Evolutionary conservation across 2,329 filamentous ascomycete genomes (phyloP).

Genomic region (Escovopsis weberi): DNA sequence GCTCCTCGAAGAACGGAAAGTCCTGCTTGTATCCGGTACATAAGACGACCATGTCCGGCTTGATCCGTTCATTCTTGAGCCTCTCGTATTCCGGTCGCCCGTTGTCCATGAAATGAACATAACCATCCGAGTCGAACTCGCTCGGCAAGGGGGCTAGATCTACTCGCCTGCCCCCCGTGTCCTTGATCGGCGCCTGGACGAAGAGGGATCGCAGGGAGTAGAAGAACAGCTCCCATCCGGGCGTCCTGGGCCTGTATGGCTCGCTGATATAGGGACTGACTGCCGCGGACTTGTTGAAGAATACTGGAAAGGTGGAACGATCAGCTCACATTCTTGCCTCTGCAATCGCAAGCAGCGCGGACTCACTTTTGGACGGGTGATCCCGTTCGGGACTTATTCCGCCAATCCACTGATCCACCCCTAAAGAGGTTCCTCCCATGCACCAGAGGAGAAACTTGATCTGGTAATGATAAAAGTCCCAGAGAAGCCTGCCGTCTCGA

Average conservation of each 20-base stretch:
- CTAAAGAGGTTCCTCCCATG: slow-evolving; percentile 21
- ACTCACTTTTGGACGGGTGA: slow-evolving; percentile 13
- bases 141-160: slow-evolving; percentile 28
- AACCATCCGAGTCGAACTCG: slow-evolving; percentile 17
- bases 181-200: slow-evolving; percentile 19
- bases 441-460: slow-evolving; percentile 20
- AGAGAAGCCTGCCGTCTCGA: slow-evolving; percentile 21
- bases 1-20: slow-evolving; percentile 22
- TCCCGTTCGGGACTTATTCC: slow-evolving; percentile 19
- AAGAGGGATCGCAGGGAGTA: slow-evolving; percentile 18
- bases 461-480: slow-evolving; percentile 27
- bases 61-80: slow-evolving; percentile 16
- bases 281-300: slow-evolving; percentile 25
- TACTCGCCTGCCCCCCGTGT: slow-evolving; percentile 21
- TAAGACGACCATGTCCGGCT: slow-evolving; percentile 27
- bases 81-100: slow-evolving; percentile 15
- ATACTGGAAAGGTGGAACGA: slow-evolving; percentile 14
- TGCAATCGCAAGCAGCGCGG: too few relatives aligned
- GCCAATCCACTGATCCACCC: slow-evolving; percentile 28
- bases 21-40: slow-evolving; percentile 30
- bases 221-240: slow-evolving; percentile 9
- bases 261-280: slow-evolving; percentile 23
- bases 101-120: slow-evolving; percentile 20
- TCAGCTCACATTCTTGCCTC: not conserved
- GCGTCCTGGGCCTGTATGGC: slow-evolving; percentile 13